A percentile compares a stretch with the other conserved stretches of the same genome.
Evolutionary conservation across 2,329 filamentous ascomycete species (phyloP).

Genomic region (Whalleya microplaca): DNA sequence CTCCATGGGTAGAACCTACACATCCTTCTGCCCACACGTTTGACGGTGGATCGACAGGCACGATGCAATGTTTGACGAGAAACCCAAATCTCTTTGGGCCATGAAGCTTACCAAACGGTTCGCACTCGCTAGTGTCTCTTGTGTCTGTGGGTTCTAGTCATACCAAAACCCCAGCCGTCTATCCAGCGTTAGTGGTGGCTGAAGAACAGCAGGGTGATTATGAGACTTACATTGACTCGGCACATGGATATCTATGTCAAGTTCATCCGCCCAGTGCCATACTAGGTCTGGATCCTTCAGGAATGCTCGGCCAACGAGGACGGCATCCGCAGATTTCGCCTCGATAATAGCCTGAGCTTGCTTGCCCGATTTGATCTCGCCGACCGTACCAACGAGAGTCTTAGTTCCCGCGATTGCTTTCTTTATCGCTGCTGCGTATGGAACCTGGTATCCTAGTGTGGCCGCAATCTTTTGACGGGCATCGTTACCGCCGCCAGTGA

Average conservation of each 20-base stretch:
- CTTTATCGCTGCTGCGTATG: constrained; percentile 72
- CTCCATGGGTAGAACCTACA: too few relatives aligned
- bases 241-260: constrained; percentile 60
- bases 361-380: constrained; percentile 59
- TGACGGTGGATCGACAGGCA: too few relatives aligned
- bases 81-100: not conserved
- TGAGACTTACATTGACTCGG: constrained; percentile 52
- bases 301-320: constrained; percentile 62
- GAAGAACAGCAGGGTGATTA: not conserved
- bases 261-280: constrained; percentile 63
- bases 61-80: too few relatives aligned
- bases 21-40: too few relatives aligned
- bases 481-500: constrained; percentile 70
- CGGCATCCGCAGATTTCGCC: constrained; percentile 55
- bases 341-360: constrained; percentile 60
- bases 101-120: not conserved
- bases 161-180: constrained; percentile 21
- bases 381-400: constrained; percentile 61
- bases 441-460: constrained; percentile 71
- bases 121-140: constrained; percentile 6
- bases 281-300: constrained; percentile 66
- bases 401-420: constrained; percentile 66
- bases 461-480: constrained; percentile 58
- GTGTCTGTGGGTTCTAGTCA: constrained; percentile 28
- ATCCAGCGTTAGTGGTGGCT: constrained; percentile 2